A percentile compares a stretch with the other conserved stretches of the same genome.
Evolutionary conservation across 495 filamentous ascomycete genomes (phyloP).

Genomic region (Talaromyces proteolyticus): DNA sequence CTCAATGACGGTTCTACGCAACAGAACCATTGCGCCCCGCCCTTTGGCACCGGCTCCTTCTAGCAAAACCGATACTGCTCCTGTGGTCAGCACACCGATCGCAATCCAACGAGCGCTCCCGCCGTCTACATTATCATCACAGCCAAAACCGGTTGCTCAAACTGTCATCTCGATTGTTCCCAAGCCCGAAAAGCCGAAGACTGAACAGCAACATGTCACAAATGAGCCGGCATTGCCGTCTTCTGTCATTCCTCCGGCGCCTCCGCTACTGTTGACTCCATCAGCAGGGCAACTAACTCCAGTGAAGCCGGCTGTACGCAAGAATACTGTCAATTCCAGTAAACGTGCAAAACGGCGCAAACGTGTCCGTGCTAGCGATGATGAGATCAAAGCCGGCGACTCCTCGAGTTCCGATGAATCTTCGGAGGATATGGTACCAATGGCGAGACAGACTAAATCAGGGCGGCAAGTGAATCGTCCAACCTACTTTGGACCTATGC

Average conservation of each 20-base stretch:
- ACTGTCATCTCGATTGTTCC: background rate
- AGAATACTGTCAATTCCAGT: background rate
- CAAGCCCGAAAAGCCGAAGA: background rate
- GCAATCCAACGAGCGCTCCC: background rate
- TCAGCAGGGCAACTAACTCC: slow-evolving; percentile 3
- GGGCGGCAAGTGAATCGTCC: slow-evolving; percentile 77
- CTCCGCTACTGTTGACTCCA: background rate
- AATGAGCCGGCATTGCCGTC: background rate
- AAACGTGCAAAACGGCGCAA: slow-evolving; percentile 40
- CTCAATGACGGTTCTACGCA: slow-evolving; percentile 2
- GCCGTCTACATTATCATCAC: background rate
- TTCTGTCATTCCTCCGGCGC: background rate
- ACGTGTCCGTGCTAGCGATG: slow-evolving; percentile 34
- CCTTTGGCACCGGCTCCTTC: slow-evolving; percentile 5
- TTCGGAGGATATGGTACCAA: slow-evolving; percentile 43
- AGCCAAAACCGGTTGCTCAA: background rate
- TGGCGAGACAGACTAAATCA: slow-evolving; percentile 70
- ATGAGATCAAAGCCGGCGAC: slow-evolving; percentile 37
- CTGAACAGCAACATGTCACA: background rate
- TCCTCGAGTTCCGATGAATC: slow-evolving; percentile 39
- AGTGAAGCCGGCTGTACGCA: slow-evolving; percentile 4
- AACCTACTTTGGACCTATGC: slow-evolving; percentile 57
- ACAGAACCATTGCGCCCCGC: background rate
- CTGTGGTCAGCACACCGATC: background rate
- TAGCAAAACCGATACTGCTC: background rate